phyloP scores from a whole-genome alignment of 208 protist genomes.

The Leishmania martiniquensis region DNA sequence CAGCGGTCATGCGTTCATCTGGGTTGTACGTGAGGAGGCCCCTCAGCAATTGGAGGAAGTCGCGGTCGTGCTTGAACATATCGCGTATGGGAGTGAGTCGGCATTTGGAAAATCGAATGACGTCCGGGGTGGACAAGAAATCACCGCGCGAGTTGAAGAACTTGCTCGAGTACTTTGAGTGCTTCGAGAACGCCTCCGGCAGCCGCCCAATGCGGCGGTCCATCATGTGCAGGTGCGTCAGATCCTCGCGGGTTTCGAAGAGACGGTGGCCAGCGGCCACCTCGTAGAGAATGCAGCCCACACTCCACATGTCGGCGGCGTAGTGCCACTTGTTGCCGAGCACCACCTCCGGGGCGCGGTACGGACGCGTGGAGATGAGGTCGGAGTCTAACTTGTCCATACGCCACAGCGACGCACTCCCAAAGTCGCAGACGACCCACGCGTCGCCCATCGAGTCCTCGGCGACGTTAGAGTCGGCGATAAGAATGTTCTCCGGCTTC shows the following conservation, averaged over 20 bases:
- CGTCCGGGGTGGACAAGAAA: constrained; percentile 45
- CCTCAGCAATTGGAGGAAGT: constrained; percentile 64
- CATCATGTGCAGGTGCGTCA: constrained; percentile 86
- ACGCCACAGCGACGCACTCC: constrained; percentile 79
- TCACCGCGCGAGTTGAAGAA: constrained; percentile 63
- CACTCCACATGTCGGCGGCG: constrained; percentile 94
- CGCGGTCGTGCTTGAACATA: constrained; percentile 53
- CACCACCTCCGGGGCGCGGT: constrained; percentile 92
- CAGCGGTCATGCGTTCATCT: constrained; percentile 62
- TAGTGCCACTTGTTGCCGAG: constrained; percentile 89
- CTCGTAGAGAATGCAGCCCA: constrained; percentile 94
- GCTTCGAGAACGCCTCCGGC: constrained; percentile 49
- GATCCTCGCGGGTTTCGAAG: constrained; percentile 90
- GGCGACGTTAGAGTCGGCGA: constrained; percentile 58
- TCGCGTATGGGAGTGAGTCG: constrained; percentile 44
- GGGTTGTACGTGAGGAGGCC: constrained; percentile 78
- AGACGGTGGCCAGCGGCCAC: constrained; percentile 89
- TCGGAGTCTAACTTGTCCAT: constrained; percentile 74
- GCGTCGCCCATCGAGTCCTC: constrained; percentile 50
- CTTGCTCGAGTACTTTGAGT: constrained; percentile 47
- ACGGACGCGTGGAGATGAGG: constrained; percentile 91
- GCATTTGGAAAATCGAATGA: constrained; percentile 41
- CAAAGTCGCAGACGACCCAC: constrained; percentile 91
- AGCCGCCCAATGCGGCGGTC: constrained; percentile 62
- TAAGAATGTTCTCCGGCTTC: constrained; percentile 97